Evolutionary conservation across 1,139 yeast genomes (phyloP), one percentile per base, ranked within the genome.

Genomic region (Candida tropicalis): DNA sequence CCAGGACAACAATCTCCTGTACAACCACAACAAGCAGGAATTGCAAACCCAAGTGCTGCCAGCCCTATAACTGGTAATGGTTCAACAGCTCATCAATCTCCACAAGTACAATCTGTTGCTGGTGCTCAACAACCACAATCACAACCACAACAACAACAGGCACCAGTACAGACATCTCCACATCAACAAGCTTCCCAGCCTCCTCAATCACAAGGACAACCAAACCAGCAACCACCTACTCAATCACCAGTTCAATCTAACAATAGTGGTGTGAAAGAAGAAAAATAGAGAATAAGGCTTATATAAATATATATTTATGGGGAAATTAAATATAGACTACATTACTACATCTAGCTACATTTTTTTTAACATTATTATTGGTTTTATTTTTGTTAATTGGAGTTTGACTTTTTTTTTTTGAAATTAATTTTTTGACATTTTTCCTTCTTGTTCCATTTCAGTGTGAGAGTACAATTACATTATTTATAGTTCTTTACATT

Each of bases 61-160:
- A 25, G 39, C 20, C 32, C 32, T 11, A 22, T 28, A n/a, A 17
- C 39, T 26, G 39, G 39, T 26, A 36, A 26, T 36, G 32, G 39
- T 5, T 17, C 34, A 31, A 26, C 39, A 1, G 39, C 27, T 4
- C 39, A 36, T 16, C 39, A 36, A 3, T 36, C 39, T 8, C 39
- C 39, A 7, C 39, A 26, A 27, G 33, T 27, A 11, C 38, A 35
- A 13, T 16, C 38, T 9, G 16, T 35, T n/a, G 7, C 38, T 25
- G 10, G 13, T 17, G 8, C 13, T 9, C 34, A 31, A 3, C 34
- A 17, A 10, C 34, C 16, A 31, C 31, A 27, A 27, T n/a, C n/a
- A n/a, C n/a, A n/a, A n/a, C n/a, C n/a, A n/a, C n/a, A 17, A 10
- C 34, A 31, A 31, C 31, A 27, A 27, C 38, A 34, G 23, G 25